These are phyloP conservation scores for Polygonum aviculare DNA, from an alignment of 148 eudicot genomes.

Conservation along the genomic window DNA sequence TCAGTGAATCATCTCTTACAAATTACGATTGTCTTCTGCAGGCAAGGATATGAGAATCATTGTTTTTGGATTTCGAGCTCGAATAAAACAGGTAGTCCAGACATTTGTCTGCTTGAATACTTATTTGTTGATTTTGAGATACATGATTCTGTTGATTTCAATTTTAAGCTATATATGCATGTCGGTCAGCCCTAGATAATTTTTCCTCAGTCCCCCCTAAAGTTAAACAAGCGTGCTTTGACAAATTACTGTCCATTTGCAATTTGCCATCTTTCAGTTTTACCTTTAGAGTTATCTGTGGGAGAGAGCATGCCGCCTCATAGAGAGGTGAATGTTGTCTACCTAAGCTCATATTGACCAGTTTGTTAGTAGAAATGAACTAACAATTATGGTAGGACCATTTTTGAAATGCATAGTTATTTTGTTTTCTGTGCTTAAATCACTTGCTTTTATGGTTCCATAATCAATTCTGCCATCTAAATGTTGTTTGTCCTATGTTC, in stretches of 20 bases:
- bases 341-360: not conserved
- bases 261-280: not conserved
- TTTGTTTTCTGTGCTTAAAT: not conserved
- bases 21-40: conserved; percentile 23
- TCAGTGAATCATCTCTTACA: not conserved
- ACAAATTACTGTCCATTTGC: not conserved
- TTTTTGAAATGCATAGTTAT: not conserved
- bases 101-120: not conserved
- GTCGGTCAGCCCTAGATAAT: not conserved
- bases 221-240: not conserved
- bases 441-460: not conserved
- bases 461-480: not conserved
- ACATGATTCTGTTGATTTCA: not conserved
- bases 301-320: not conserved
- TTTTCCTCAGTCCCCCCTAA: not conserved
- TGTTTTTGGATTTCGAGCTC: conserved; percentile 81
- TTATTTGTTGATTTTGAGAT: not conserved
- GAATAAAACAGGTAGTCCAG: conserved; percentile 72
- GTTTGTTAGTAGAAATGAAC: not conserved
- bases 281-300: not conserved
- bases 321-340: not conserved
- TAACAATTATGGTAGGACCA: not conserved
- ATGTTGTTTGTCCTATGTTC: not conserved
- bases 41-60: conserved; percentile 96
- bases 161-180: not conserved